Conservation (phyloP, 805 yeast species). For the Ogataea pilisensis region DNA sequence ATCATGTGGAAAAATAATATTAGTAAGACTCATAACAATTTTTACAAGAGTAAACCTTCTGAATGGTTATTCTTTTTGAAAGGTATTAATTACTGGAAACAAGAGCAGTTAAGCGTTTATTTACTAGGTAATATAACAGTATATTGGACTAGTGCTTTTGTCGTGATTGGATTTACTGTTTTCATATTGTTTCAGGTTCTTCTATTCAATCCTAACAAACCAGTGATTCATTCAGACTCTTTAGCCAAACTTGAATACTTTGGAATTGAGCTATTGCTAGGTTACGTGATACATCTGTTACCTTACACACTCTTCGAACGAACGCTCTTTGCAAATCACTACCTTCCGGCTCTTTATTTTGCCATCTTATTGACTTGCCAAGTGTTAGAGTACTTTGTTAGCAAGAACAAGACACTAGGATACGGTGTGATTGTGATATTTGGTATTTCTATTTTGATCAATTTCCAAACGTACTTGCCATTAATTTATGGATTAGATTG, state of each 20-base stretch:
- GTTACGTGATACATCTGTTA: conserved; percentile 53
- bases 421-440: conserved; percentile 21
- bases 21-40: conserved; percentile 44
- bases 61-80: conserved; percentile 59
- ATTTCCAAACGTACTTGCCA: conserved; percentile 34
- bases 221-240: conserved; percentile 3
- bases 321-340: conserved; percentile 38
- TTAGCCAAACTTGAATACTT: conserved; percentile 22
- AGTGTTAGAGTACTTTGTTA: conserved; percentile 37
- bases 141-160: conserved; percentile 43
- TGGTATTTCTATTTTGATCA: conserved; percentile 19
- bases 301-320: conserved; percentile 47
- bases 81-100: conserved; percentile 58
- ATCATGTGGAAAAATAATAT: conserved; percentile 50
- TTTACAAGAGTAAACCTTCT: conserved; percentile 49
- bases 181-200: conserved; percentile 12
- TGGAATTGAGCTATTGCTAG: conserved; percentile 40
- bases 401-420: conserved; percentile 29
- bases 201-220: conserved; percentile 19
- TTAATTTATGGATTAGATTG: conserved; percentile 45
- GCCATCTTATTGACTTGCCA: conserved; percentile 43
- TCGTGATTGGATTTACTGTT: conserved; percentile 24
- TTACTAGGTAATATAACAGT: conserved; percentile 60
- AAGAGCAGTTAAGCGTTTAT: conserved; percentile 44
- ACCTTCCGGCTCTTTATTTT: conserved; percentile 48